Conservation (phyloP, 805 yeast genomes). For the Yarrowia divulgata region DNA sequence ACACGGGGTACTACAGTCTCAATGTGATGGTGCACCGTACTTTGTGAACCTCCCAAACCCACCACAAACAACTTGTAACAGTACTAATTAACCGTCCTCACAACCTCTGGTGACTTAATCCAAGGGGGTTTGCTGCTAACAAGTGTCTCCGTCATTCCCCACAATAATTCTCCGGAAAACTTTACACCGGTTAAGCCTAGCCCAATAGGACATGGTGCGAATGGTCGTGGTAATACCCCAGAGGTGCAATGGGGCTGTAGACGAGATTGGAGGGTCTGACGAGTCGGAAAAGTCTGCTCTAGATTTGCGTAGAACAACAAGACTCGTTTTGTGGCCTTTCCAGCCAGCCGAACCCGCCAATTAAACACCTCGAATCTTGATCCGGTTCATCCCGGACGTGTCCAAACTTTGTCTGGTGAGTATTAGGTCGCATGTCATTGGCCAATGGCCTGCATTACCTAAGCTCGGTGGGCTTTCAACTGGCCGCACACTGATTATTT, state of each 20-base stretch:
- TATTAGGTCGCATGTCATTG: conserved; percentile 37
- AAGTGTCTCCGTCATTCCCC: conserved; percentile 30
- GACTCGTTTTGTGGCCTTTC: not conserved
- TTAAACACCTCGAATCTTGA: conserved; percentile 31
- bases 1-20: too few relatives aligned
- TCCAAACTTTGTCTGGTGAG: conserved; percentile 34
- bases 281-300: conserved; percentile 6
- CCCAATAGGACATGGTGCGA: conserved; percentile 28
- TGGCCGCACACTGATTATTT: conserved; percentile 37
- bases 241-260: not conserved
- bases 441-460: conserved; percentile 39
- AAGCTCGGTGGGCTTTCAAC: conserved; percentile 37
- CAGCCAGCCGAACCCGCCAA: not conserved
- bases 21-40: too few relatives aligned
- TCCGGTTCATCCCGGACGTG: conserved; percentile 39
- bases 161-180: conserved; percentile 38
- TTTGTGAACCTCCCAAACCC: too few relatives aligned
- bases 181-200: conserved; percentile 8
- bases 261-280: too few relatives aligned
- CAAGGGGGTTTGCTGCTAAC: conserved; percentile 45
- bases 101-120: too few relatives aligned
- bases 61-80: too few relatives aligned
- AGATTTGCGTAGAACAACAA: accelerated
- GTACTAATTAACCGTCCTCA: too few relatives aligned
- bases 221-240: not conserved